A percentile compares a stretch with the other conserved stretches of the same genome.
phyloP scores from a whole-genome alignment of 208 protist species.

The Wallacemonas sp. region DNA sequence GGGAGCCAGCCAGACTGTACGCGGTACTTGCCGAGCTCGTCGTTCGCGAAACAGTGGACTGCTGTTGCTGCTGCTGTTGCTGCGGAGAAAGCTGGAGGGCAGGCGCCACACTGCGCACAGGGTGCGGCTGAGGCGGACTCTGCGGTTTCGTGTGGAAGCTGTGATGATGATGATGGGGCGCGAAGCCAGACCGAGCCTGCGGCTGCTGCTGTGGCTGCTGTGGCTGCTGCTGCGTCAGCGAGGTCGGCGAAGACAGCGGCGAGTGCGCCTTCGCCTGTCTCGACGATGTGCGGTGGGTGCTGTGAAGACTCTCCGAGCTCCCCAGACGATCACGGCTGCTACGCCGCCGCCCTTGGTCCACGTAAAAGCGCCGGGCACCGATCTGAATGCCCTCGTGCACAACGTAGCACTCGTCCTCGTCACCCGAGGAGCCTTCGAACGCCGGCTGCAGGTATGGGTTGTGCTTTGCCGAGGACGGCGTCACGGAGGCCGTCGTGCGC shows the following conservation, averaged over 20 bases:
- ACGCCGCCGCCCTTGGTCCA: background rate
- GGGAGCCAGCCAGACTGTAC: background rate
- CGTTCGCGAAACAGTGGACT: background rate
- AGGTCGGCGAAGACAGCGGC: background rate
- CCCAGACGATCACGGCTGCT: background rate
- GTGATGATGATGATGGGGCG: slow-evolving; percentile 14
- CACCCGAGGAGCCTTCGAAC: background rate
- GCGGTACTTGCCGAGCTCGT: background rate
- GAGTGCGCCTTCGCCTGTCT: background rate
- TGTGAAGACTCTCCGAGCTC: background rate
- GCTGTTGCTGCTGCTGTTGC: background rate
- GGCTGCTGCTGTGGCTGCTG: background rate
- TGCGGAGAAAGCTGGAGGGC: too few species aligned
- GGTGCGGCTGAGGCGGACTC: background rate
- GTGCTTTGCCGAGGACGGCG: slow-evolving; percentile 5
- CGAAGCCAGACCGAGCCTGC: background rate
- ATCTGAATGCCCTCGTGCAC: background rate
- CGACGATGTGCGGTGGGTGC: background rate
- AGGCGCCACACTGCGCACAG: too few species aligned
- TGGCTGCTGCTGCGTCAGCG: background rate
- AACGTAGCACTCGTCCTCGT: background rate
- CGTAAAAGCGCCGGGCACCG: background rate
- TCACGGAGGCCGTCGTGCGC: background rate
- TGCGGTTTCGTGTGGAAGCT: slow-evolving; percentile 13
- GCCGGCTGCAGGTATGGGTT: slow-evolving; percentile 11